Evolutionary conservation across 306 rosid species (phyloP).

Genomic region (Castanea crenata): DNA sequence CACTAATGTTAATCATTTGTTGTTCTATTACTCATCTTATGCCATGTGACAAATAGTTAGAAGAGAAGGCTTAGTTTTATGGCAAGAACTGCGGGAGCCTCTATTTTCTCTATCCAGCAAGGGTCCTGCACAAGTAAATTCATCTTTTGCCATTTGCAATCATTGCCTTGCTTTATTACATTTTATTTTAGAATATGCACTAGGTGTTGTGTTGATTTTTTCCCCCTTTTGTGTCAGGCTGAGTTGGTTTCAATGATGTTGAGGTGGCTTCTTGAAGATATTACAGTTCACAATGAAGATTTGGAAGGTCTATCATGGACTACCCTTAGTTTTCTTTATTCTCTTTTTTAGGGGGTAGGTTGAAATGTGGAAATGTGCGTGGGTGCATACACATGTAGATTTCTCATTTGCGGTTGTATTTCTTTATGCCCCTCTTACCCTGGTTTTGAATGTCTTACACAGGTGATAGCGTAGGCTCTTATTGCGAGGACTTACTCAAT

Average conservation of each 20-base stretch:
- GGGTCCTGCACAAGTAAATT: constrained; percentile 88
- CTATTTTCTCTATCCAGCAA: constrained; percentile 69
- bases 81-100: constrained; percentile 77
- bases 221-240: constrained; percentile 52
- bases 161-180: neutral
- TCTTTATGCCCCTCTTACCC: constrained; percentile 25
- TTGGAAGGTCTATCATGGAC: constrained; percentile 71
- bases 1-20: constrained; percentile 11
- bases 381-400: neutral
- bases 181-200: constrained; percentile 16
- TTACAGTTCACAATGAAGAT: constrained; percentile 96
- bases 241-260: constrained; percentile 98
- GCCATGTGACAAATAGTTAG: constrained; percentile 69
- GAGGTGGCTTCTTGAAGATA: constrained; percentile 99
- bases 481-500: constrained; percentile 82
- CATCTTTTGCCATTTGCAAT: constrained; percentile 14
- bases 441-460: constrained; percentile 28
- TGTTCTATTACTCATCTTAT: constrained; percentile 1
- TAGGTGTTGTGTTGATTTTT: constrained; percentile 1
- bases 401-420: constrained; percentile 21
- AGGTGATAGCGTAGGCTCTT: constrained; percentile 89
- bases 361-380: constrained; percentile 2
- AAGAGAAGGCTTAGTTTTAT: constrained; percentile 77
- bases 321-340: constrained; percentile 15
- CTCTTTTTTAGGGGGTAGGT: neutral